A percentile compares a stretch with the other conserved stretches of the same genome.
Conservation (phyloP, 345 rosid species). For the Raphanus sativus region DNA sequence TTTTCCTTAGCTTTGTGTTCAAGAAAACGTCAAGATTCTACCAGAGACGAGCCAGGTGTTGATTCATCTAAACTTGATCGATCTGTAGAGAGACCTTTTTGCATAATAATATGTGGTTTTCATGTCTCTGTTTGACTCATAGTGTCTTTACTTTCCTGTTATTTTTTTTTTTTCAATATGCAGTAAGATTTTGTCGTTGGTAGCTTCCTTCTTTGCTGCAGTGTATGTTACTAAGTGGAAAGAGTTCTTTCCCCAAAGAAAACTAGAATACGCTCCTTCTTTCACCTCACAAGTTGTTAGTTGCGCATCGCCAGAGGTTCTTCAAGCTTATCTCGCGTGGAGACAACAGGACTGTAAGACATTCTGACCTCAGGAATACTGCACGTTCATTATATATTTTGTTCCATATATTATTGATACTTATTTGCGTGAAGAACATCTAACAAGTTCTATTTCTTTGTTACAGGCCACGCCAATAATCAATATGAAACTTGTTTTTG, state of each 20-base stretch:
- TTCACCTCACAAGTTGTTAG: neutral
- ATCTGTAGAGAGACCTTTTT: no score
- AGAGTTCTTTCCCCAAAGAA: neutral
- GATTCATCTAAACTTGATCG: neutral
- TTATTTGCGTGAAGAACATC: neutral
- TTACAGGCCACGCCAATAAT: slow-evolving; percentile 70
- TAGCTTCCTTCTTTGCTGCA: slow-evolving; percentile 73
- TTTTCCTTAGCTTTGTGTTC: slow-evolving; percentile 65
- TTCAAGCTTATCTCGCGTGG: slow-evolving; percentile 42
- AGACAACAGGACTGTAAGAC: slow-evolving; percentile 85
- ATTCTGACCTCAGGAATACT: neutral
- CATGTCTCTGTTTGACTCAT: slow-evolving; percentile 1
- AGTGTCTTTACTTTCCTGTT: slow-evolving; percentile 19
- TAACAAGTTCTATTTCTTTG: neutral
- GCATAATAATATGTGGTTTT: no score
- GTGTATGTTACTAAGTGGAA: slow-evolving; percentile 66
- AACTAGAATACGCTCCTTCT: neutral
- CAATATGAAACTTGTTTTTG: slow-evolving; percentile 73
- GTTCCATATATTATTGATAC: neutral
- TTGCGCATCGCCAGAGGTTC: neutral
- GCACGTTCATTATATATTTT: neutral
- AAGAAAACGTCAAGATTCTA: slow-evolving; percentile 78
- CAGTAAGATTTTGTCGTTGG: slow-evolving; percentile 80
- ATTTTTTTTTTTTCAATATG: slow-evolving; percentile 22
- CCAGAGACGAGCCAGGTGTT: slow-evolving; percentile 82